Conservation (phyloP, 768 basidiomycete species). For the Lactifluus rugatus region DNA sequence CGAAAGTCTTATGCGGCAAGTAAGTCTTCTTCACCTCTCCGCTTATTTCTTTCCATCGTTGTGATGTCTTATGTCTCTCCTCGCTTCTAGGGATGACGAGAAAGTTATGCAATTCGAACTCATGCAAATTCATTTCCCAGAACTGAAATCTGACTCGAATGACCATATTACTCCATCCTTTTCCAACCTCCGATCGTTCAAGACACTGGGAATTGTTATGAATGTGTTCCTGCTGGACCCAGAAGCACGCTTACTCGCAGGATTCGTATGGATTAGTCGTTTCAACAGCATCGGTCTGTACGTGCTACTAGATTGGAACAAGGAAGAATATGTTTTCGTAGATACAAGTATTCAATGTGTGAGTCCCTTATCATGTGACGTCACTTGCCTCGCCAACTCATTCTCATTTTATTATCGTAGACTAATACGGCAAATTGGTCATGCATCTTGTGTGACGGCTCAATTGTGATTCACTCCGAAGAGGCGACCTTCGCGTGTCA, state of each 20-base stretch:
- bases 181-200: conserved; percentile 49
- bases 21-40: conserved; percentile 1
- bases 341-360: conserved; percentile 70
- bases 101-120: conserved; percentile 63
- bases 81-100: conserved; percentile 31
- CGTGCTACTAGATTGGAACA: conserved; percentile 56
- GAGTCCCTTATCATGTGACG: conserved; percentile 26
- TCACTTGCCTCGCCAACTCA: background rate
- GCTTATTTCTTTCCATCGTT: background rate
- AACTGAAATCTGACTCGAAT: conserved; percentile 18
- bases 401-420: conserved; percentile 26
- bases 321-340: conserved; percentile 57
- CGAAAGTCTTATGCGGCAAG: conserved; percentile 23
- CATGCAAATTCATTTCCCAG: conserved; percentile 56
- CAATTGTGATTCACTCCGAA: conserved; percentile 69
- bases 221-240: conserved; percentile 70
- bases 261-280: conserved; percentile 57
- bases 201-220: conserved; percentile 61
- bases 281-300: conserved; percentile 53
- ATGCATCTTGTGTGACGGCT: conserved; percentile 54
- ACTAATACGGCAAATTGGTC: conserved; percentile 66
- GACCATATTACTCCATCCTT: conserved; percentile 34
- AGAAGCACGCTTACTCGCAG: conserved; percentile 47
- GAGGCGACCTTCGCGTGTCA: conserved; percentile 56
- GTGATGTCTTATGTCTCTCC: background rate